These are phyloP conservation scores for Suillus hirtellus DNA, from an alignment of 768 basidiomycete genomes.

Conservation along the genomic window DNA sequence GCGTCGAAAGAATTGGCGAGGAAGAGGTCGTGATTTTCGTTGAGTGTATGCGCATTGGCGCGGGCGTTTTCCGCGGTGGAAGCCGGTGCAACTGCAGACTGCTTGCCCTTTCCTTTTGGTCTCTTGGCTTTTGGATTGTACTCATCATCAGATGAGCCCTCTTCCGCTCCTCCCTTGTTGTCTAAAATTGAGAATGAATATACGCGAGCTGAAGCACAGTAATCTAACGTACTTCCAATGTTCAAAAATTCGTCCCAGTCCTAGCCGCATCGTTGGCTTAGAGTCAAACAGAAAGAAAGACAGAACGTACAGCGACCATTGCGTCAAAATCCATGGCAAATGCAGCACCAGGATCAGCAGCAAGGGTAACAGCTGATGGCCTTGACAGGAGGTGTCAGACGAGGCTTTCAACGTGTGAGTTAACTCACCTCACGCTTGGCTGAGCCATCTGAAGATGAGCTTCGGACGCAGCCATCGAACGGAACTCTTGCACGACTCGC, in stretches of 20 bases:
- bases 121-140: constrained; percentile 44
- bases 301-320: constrained; percentile 54
- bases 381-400: constrained; percentile 31
- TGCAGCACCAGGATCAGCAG: constrained; percentile 48
- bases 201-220: constrained; percentile 1
- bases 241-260: constrained; percentile 66
- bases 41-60: constrained; percentile 61
- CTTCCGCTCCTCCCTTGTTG: constrained; percentile 15
- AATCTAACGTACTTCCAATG: constrained; percentile 39
- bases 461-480: constrained; percentile 43
- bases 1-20: constrained; percentile 66
- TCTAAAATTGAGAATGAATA: constrained; percentile 1
- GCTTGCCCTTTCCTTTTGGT: constrained; percentile 29
- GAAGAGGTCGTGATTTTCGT: constrained; percentile 68
- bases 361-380: constrained; percentile 51
- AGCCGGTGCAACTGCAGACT: constrained; percentile 24
- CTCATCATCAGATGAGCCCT: constrained; percentile 47
- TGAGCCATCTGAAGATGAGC: constrained; percentile 72
- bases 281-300: neutral
- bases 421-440: constrained; percentile 57
- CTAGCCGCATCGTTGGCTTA: constrained; percentile 30
- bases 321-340: constrained; percentile 63
- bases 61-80: constrained; percentile 46
- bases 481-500: constrained; percentile 72
- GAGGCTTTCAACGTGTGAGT: neutral